Evolutionary conservation across 352 stramenopile species (phyloP), one percentile per base, ranked within the genome.

Genomic region (Globisporangium nodosum): DNA sequence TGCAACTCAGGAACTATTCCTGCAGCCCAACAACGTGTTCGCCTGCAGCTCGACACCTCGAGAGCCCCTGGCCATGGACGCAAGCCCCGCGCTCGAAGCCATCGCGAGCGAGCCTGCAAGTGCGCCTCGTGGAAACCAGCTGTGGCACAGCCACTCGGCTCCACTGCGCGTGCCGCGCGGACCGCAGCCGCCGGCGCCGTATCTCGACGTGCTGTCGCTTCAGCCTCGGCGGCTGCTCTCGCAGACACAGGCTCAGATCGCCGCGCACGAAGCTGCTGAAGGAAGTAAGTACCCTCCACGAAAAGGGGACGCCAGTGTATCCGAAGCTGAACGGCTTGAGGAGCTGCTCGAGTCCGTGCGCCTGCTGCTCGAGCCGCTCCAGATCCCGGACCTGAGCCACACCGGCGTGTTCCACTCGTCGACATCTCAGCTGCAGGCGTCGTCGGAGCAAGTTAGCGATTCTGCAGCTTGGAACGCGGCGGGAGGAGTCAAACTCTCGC

Each of bases 141-240:
- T 47, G 15, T 47, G 42, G 42, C 42, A 20, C 12, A 47, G 42
- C 42, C 42, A 47, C 42, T 47, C 42, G 42, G n/a, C 42, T 5
- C 42, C 42, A 1, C n/a, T 47, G 18, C 42, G 42, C 42, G n/a
- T 47, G n/a, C 42, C 42, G 18, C 42, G 42, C 11, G 48, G 42
- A 7, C 66, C 70, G 1, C 50, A 71, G 13, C 42, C 42, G 7
- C 42, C 42, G n/a, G 42, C 42, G 43, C 81, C 81, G 21, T 87
- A 86, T 49, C 40, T 91, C 33, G 81, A 91, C 42, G 78, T 88
- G 20, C 49, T 91, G 11, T 76, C 73, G 1, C 66, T 91, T 16
- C 78, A 88, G n/a, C 82, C 75, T 0, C 79, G 70, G 31, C 78
- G 73, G 3, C 60, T 88, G 31, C 60, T 88, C 24, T 63, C 70